Conservation (phyloP, 257 asterid species). For the Striga asiatica region DNA sequence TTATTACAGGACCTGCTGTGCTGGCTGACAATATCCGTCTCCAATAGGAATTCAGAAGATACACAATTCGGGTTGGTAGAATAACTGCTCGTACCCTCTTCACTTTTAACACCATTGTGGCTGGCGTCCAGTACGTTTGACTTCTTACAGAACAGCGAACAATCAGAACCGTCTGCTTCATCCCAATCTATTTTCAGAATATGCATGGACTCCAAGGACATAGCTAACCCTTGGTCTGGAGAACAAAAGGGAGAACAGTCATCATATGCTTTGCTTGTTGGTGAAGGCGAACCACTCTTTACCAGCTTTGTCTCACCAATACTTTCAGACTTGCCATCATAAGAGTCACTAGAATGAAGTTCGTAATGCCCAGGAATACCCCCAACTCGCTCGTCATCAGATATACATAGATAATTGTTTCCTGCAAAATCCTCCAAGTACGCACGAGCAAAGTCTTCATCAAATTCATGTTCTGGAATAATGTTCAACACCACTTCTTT, state of each 20-base stretch:
- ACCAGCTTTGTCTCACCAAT: slow-evolving; percentile 42
- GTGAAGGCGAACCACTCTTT: slow-evolving; percentile 17
- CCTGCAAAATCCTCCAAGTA: slow-evolving; percentile 47
- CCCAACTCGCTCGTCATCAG: slow-evolving; percentile 20
- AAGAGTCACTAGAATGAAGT: slow-evolving; percentile 16
- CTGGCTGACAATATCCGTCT: slow-evolving; percentile 9
- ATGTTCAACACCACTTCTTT: slow-evolving; percentile 56
- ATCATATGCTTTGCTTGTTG: no score
- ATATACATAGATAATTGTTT: slow-evolving; percentile 17
- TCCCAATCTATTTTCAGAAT: no score
- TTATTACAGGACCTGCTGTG: slow-evolving; percentile 25
- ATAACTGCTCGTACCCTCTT: slow-evolving; percentile 14
- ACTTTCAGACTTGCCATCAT: slow-evolving; percentile 40
- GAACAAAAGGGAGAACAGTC: slow-evolving; percentile 30
- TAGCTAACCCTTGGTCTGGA: slow-evolving; percentile 14
- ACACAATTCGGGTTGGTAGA: slow-evolving; percentile 11
- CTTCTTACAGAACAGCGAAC: slow-evolving; percentile 17
- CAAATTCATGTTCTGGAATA: slow-evolving; percentile 40
- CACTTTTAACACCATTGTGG: slow-evolving; percentile 13
- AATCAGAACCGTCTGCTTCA: background rate
- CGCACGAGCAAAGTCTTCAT: slow-evolving; percentile 53
- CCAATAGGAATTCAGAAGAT: slow-evolving; percentile 13
- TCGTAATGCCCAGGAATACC: slow-evolving; percentile 14
- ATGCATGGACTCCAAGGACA: no score
- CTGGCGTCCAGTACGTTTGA: slow-evolving; percentile 20